Evolutionary conservation across 2,329 filamentous ascomycete genomes (phyloP).

Genomic region (Fusarium drepaniforme): DNA sequence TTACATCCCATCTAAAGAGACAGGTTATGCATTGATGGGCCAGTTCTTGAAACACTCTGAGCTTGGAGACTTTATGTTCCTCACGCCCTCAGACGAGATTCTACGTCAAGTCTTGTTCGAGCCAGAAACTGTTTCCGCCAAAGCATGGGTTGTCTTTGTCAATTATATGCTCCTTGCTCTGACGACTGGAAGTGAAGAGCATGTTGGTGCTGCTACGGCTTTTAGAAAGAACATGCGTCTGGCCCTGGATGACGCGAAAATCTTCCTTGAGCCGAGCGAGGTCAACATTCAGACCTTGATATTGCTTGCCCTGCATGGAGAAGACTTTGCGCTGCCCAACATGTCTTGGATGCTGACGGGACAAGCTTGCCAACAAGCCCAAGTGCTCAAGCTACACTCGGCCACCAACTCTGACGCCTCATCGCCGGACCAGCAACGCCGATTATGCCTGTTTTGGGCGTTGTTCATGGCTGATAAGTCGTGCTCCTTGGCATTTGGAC

Average conservation of each 20-base stretch:
- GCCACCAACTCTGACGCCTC: background rate
- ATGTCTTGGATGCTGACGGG: background rate
- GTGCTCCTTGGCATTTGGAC: background rate
- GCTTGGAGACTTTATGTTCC: background rate
- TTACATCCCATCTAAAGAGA: background rate
- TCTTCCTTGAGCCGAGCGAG: background rate
- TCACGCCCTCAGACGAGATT: background rate
- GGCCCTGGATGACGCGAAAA: background rate
- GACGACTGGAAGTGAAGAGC: background rate
- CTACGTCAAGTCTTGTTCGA: background rate
- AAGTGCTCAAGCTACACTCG: background rate
- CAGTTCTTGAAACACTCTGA: background rate
- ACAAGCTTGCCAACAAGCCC: background rate
- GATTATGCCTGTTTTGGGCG: background rate
- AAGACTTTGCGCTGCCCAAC: background rate
- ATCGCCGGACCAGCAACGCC: background rate
- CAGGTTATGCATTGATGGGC: background rate
- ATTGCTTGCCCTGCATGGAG: background rate
- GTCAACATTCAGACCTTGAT: background rate
- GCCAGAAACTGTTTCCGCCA: background rate
- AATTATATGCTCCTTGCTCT: background rate
- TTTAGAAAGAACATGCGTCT: background rate
- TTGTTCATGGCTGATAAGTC: background rate
- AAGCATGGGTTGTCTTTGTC: background rate
- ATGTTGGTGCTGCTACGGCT: background rate